Percentiles rank a stretch among this genome's conserved stretches.
Conservation (phyloP, 306 rosid species). For the Dalbergia cochinchinensis region DNA sequence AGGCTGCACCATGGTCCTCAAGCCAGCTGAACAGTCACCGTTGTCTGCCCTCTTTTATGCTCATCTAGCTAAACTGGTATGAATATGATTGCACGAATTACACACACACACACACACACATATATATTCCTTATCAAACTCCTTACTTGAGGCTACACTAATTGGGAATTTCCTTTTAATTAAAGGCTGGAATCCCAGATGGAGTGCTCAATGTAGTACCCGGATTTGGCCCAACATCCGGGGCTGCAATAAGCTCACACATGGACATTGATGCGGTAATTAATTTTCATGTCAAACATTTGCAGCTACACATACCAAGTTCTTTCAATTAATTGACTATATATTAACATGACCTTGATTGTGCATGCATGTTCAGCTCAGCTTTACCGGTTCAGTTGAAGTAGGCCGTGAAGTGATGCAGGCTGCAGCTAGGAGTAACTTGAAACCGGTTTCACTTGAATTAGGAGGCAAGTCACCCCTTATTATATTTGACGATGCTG, state of each 20-base stretch:
- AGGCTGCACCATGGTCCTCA: slow-evolving; percentile 85
- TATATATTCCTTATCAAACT: not conserved
- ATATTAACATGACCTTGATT: not conserved
- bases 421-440: slow-evolving; percentile 80
- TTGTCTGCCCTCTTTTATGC: slow-evolving; percentile 81
- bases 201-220: slow-evolving; percentile 85
- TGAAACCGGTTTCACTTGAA: slow-evolving; percentile 78
- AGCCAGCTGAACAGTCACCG: slow-evolving; percentile 89
- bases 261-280: slow-evolving; percentile 80
- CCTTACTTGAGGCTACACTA: not conserved
- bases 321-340: not conserved
- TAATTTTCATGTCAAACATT: slow-evolving; percentile 19
- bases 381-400: slow-evolving; percentile 83
- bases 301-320: not conserved
- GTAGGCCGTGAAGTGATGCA: slow-evolving; percentile 76
- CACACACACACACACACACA: too few species aligned
- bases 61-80: slow-evolving; percentile 74
- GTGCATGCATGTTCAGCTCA: slow-evolving; percentile 50
- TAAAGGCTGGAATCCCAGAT: slow-evolving; percentile 82
- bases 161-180: too few species aligned
- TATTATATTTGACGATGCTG: slow-evolving; percentile 77
- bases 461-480: slow-evolving; percentile 93
- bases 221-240: slow-evolving; percentile 80
- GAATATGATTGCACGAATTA: not conserved
- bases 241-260: slow-evolving; percentile 75